These are phyloP conservation scores for Entamoeba invadens DNA, from an alignment of 208 protist species.

Conservation along the genomic window DNA sequence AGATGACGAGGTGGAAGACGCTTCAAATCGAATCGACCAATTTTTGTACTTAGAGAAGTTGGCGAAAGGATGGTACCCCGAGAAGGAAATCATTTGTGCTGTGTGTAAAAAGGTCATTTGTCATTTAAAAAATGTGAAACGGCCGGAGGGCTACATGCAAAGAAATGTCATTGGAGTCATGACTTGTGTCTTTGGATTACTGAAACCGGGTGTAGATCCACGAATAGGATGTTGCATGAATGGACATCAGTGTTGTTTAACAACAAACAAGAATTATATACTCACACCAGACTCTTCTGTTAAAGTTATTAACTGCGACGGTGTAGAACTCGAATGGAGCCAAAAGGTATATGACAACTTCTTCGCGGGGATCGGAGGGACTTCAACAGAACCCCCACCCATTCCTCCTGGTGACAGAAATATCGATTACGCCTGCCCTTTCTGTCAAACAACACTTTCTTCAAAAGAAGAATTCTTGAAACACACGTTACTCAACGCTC, in stretches of 20 bases:
- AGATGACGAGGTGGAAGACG: not conserved
- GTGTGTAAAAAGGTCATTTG: not conserved
- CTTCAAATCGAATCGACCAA: not conserved
- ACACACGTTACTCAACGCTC: not conserved
- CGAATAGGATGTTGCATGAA: not conserved
- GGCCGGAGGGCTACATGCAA: not conserved
- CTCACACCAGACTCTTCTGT: not conserved
- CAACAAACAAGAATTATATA: not conserved
- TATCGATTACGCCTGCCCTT: not conserved
- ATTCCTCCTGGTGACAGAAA: not conserved
- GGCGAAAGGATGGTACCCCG: not conserved
- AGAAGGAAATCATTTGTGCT: not conserved
- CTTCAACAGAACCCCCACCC: not conserved
- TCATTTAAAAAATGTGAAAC: not conserved
- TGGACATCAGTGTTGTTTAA: not conserved
- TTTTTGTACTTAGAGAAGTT: not conserved
- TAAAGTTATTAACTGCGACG: not conserved
- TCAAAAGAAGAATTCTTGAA: not conserved
- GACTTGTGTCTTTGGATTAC: not conserved
- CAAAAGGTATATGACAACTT: not conserved
- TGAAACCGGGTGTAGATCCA: not conserved
- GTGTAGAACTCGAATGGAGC: not conserved
- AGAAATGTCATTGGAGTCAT: not conserved
- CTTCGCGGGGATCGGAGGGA: not conserved
- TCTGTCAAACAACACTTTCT: not conserved